These are phyloP conservation scores for Lodderomyces margitis DNA, from an alignment of 1,139 yeast genomes.

Conservation along the genomic window DNA sequence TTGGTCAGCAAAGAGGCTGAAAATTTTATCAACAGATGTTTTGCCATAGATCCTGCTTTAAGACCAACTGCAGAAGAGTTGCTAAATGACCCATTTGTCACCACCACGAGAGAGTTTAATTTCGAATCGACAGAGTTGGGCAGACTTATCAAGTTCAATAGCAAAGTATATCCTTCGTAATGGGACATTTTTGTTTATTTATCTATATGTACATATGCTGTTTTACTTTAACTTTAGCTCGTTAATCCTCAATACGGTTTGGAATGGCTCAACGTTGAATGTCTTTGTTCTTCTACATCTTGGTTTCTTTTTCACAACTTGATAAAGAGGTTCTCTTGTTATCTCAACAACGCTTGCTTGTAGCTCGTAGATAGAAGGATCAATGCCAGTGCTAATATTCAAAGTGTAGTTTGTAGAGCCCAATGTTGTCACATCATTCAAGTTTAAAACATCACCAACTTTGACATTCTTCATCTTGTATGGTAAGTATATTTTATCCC, in stretches of 20 bases:
- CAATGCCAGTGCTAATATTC: constrained; percentile 36
- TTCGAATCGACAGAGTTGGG: constrained; percentile 70
- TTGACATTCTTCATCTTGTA: constrained; percentile 70
- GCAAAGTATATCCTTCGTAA: constrained; percentile 7
- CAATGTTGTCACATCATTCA: constrained; percentile 74
- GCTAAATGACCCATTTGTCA: constrained; percentile 58
- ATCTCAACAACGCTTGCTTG: constrained; percentile 82
- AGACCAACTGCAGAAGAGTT: constrained; percentile 86
- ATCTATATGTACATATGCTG: background rate
- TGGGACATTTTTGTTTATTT: background rate
- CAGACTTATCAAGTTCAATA: constrained; percentile 29
- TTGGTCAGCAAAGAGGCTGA: constrained; percentile 57
- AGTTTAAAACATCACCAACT: constrained; percentile 74
- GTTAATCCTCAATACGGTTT: constrained; percentile 77
- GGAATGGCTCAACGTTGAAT: constrained; percentile 70
- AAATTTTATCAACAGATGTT: constrained; percentile 72
- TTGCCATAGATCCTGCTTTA: constrained; percentile 72
- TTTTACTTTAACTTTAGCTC: constrained; percentile 50
- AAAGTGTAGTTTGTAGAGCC: constrained; percentile 84
- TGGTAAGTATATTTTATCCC: constrained; percentile 80
- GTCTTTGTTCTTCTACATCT: constrained; percentile 85
- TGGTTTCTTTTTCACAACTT: constrained; percentile 59
- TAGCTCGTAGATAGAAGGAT: constrained; percentile 49
- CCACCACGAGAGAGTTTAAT: constrained; percentile 40
- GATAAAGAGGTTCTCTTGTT: constrained; percentile 76